phyloP scores from a whole-genome alignment of 202 grass and related monocot genomes.

The Dendrocalamus latiflorus region DNA sequence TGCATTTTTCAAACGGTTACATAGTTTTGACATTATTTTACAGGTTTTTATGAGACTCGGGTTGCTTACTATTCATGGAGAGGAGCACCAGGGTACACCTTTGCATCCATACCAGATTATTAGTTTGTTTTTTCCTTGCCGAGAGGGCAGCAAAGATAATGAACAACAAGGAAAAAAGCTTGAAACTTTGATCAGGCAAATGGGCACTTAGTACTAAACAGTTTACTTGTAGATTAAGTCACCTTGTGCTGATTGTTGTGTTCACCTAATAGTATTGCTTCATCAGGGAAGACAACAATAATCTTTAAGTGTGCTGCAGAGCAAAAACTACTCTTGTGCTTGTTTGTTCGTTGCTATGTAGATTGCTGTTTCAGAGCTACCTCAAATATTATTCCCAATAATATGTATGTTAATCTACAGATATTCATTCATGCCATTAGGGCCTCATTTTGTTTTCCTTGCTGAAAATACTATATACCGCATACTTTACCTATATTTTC shows the following conservation, averaged over 20 bases:
- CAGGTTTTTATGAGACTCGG: constrained; percentile 93
- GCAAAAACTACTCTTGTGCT: background rate
- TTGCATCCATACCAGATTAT: constrained; percentile 84
- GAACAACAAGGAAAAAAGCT: background rate
- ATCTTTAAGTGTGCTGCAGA: background rate
- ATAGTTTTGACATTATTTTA: constrained; percentile 5
- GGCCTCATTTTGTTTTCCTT: background rate
- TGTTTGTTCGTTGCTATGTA: constrained; percentile 3
- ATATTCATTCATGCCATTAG: background rate
- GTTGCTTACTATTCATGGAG: constrained; percentile 99
- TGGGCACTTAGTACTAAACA: background rate
- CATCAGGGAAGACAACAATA: background rate
- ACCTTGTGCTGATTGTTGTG: background rate
- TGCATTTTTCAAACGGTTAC: background rate
- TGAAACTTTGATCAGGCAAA: background rate
- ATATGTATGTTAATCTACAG: background rate
- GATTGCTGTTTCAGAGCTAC: background rate
- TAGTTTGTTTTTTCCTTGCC: constrained; percentile 7
- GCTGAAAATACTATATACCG: background rate
- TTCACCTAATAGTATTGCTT: background rate
- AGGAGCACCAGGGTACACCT: constrained; percentile 86
- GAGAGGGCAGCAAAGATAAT: background rate
- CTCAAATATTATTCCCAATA: background rate
- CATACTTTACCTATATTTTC: background rate
- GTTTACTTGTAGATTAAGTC: constrained; percentile 1